Evolutionary conservation across 1,284 basidiomycete genomes (phyloP).

Genomic region (Wallemia hederae): DNA sequence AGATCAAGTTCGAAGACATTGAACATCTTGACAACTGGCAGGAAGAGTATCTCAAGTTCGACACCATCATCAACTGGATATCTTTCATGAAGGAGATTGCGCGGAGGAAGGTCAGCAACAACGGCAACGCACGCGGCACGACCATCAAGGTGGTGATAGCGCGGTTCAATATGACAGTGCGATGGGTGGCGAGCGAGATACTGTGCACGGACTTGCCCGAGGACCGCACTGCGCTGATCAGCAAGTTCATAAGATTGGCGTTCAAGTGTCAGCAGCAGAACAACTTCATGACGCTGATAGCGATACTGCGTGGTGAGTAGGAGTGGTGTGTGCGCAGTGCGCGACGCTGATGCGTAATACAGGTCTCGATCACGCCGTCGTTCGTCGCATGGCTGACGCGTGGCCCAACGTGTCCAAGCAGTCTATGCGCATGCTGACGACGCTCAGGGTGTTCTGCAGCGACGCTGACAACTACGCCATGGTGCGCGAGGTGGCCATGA

Average conservation of each 20-base stretch:
- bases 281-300: slow-evolving; percentile 1
- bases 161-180: background rate
- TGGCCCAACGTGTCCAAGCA: background rate
- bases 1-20: slow-evolving; percentile 53
- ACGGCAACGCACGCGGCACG: background rate
- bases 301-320: background rate
- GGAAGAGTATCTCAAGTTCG: slow-evolving; percentile 6
- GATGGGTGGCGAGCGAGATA: background rate
- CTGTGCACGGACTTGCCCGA: background rate
- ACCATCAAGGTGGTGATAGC: background rate
- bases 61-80: background rate
- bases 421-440: background rate
- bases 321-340: background rate
- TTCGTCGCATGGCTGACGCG: background rate
- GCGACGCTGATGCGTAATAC: background rate
- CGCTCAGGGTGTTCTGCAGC: background rate
- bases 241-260: background rate
- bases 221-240: background rate
- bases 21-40: slow-evolving; percentile 19
- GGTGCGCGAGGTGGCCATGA: background rate
- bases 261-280: background rate
- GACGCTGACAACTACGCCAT: background rate
- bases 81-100: background rate
- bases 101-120: background rate
- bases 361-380: background rate